Conservation (phyloP, 2,329 filamentous ascomycete genomes). For the Ophiostoma australiae region DNA sequence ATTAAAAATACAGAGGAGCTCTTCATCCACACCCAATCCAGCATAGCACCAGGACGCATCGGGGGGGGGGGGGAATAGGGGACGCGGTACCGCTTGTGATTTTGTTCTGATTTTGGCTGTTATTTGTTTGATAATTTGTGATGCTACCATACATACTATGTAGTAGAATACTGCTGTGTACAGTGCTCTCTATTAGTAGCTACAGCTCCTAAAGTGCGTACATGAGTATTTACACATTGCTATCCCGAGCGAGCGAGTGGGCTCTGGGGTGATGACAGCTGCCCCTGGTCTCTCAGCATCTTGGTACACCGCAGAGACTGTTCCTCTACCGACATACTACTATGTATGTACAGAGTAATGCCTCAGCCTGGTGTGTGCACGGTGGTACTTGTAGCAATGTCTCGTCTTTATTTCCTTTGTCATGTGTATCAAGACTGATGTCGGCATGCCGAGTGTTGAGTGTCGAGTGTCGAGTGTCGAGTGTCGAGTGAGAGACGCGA, state of each 20-base stretch:
- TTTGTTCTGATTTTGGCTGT: neutral
- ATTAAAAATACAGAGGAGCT: neutral
- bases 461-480: too few species aligned
- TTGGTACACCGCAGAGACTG: neutral
- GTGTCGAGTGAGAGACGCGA: neutral
- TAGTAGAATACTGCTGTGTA: too few species aligned
- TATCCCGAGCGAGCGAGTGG: slow-evolving; percentile 9
- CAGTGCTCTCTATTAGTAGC: neutral
- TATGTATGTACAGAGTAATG: neutral
- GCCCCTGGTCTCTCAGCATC: neutral
- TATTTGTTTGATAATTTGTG: too few species aligned
- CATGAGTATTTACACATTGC: slow-evolving; percentile 11
- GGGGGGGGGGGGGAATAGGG: neutral
- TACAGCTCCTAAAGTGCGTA: neutral
- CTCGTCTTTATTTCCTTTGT: neutral
- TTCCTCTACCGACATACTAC: too few species aligned
- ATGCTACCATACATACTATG: too few species aligned
- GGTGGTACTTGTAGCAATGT: neutral
- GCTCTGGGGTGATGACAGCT: slow-evolving; percentile 13
- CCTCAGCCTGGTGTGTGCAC: slow-evolving; percentile 3
- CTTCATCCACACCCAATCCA: slow-evolving; percentile 1
- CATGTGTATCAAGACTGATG: neutral
- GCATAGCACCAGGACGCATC: slow-evolving; percentile 2
- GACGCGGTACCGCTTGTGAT: neutral
- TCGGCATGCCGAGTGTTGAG: neutral